Conservation (phyloP, 345 rosid species). For the Eucalyptus victrix region DNA sequence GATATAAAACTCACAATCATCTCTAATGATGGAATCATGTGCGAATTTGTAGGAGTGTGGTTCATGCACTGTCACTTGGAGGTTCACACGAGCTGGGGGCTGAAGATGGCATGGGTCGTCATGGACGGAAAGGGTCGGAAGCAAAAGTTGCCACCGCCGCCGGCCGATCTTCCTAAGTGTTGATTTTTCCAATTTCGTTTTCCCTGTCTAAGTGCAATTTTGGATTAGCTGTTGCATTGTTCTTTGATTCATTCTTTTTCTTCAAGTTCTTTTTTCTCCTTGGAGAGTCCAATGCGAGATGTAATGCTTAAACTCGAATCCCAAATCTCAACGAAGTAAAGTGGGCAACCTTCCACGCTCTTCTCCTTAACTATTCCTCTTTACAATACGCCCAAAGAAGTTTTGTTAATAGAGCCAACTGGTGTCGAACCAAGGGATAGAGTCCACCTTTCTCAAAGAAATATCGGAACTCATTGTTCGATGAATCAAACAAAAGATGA, state of each 20-base stretch:
- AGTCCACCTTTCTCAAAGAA: neutral
- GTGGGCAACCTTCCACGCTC: neutral
- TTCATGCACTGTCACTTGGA: slow-evolving; percentile 49
- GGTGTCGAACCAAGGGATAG: neutral
- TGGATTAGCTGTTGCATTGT: neutral
- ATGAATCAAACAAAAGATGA: neutral
- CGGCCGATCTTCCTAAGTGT: slow-evolving; percentile 46
- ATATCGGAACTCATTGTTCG: neutral
- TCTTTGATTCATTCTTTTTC: neutral
- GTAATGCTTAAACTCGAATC: neutral
- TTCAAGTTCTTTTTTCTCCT: neutral
- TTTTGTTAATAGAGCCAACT: neutral
- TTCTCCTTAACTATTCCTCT: neutral
- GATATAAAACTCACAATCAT: neutral
- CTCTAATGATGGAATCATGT: neutral
- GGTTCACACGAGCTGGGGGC: slow-evolving; percentile 51
- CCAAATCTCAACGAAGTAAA: neutral
- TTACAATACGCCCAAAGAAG: neutral
- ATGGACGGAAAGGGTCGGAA: slow-evolving; percentile 19
- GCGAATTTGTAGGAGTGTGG: slow-evolving; percentile 16
- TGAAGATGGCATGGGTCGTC: slow-evolving; percentile 53
- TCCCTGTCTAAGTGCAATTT: neutral
- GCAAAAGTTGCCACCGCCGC: slow-evolving; percentile 38
- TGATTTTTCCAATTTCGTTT: neutral
- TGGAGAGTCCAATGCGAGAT: neutral